Evolutionary conservation across 768 basidiomycete genomes (phyloP).

Genomic region (Termitomyces sp.): DNA sequence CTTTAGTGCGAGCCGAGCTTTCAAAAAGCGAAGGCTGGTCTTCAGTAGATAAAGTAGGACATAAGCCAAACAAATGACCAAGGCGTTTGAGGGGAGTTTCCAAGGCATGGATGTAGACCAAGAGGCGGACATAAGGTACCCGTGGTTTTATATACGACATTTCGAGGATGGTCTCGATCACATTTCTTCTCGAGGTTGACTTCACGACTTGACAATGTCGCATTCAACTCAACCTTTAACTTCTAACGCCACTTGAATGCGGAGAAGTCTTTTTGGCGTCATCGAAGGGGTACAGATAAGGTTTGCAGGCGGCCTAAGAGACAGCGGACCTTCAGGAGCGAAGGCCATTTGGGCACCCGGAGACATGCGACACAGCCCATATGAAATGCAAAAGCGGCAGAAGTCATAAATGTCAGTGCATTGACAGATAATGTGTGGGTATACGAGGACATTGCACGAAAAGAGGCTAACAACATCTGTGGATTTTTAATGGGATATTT

Average conservation of each 20-base stretch:
- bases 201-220: neutral
- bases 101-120: slow-evolving; percentile 17
- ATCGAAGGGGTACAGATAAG: neutral
- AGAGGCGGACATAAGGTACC: neutral
- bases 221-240: neutral
- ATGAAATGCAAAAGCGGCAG: neutral
- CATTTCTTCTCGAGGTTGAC: slow-evolving; percentile 1
- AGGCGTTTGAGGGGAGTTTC: slow-evolving; percentile 20
- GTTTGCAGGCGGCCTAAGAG: neutral
- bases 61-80: slow-evolving; percentile 23
- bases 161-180: slow-evolving; percentile 13
- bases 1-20: slow-evolving; percentile 27
- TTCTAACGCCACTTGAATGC: neutral
- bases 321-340: neutral
- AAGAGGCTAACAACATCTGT: neutral
- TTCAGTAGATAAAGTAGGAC: slow-evolving; percentile 25
- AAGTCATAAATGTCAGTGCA: neutral
- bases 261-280: neutral
- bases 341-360: neutral
- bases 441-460: slow-evolving; percentile 6
- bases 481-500: neutral
- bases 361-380: neutral
- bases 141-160: slow-evolving; percentile 11
- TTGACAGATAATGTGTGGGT: slow-evolving; percentile 9
- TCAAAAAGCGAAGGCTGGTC: slow-evolving; percentile 29